A percentile compares a stretch with the other conserved stretches of the same genome.
Evolutionary conservation across 257 asterid species (phyloP).

Genomic region (Gynochthodes officinalis): DNA sequence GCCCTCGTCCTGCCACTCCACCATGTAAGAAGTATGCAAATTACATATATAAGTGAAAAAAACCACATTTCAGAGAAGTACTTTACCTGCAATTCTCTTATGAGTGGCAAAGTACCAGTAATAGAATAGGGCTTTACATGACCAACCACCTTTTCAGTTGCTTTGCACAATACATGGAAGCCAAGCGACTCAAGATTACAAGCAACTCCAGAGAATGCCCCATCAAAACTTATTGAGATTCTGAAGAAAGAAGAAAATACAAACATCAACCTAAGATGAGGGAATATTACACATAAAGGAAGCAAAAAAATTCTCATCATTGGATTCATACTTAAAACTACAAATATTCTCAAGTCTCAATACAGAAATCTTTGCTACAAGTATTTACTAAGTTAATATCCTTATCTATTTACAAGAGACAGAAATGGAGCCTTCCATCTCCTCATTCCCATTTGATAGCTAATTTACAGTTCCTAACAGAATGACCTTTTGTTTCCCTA

Average conservation of each 20-base stretch:
- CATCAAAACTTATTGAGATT: slow-evolving; percentile 65
- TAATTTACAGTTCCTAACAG: not conserved
- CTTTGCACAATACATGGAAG: slow-evolving; percentile 82
- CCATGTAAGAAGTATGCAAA: slow-evolving; percentile 3
- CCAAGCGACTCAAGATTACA: slow-evolving; percentile 91
- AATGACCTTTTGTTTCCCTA: not conserved
- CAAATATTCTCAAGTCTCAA: not conserved
- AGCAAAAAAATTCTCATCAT: not conserved
- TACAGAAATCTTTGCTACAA: too few relatives aligned
- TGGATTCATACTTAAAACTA: not conserved
- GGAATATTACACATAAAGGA: not conserved
- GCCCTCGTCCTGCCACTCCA: slow-evolving; percentile 79
- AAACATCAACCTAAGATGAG: not conserved
- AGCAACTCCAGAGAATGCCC: slow-evolving; percentile 79
- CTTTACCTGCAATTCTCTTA: slow-evolving; percentile 82
- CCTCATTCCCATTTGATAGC: not conserved
- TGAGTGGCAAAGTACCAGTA: slow-evolving; percentile 91
- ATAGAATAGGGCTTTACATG: slow-evolving; percentile 92
- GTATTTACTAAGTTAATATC: not conserved
- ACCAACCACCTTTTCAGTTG: slow-evolving; percentile 91
- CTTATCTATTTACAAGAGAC: not conserved
- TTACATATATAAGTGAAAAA: not conserved
- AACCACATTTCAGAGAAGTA: slow-evolving; percentile 13
- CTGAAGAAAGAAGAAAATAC: slow-evolving; percentile 30
- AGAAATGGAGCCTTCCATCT: not conserved